Evolutionary conservation across 2,329 filamentous ascomycete genomes (phyloP), one percentile per base, ranked within the genome.

Genomic region (Elsinoe australis): DNA sequence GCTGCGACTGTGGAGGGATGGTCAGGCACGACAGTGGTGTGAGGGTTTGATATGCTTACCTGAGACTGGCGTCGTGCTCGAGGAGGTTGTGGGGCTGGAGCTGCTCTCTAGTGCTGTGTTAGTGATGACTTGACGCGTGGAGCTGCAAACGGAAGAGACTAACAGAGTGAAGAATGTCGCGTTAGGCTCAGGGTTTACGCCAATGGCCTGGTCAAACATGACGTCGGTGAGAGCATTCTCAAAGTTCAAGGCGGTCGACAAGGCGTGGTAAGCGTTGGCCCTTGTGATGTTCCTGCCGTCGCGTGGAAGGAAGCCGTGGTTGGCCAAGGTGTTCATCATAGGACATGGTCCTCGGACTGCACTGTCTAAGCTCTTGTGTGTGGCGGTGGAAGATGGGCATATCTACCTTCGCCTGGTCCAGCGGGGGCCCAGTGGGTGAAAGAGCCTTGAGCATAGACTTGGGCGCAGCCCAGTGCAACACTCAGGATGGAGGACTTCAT

Each of bases 301-400:
- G 29, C 51, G 49, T 12, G 49, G 46, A n/a, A 61, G 51, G 46
- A 55, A 59, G 18, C 52, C 54, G 32, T 59, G 57, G 35, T 59
- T 59, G 5, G 58, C 56, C 4, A 55, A 45, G 9, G 54, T 54
- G 34, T 58, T 58, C 18, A 58, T 33, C 22, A 53, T 56, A 10
- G 56, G 56, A 38, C 58, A 60, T 22, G 58, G 53, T 10, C 57
- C 57, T n/a, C 57, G 53, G 21, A 65, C 36, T 41, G 12, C 19
- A 26, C 6, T 15, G 22, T 18, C 19, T 2, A 31, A 5, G 5
- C 10, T 24, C 14, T 17, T 14, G 17, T 8, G 8, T 5, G 2
- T n/a, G 18, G 6, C 10, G 17, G n/a, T 6, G 8, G 21, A 22
- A 26, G 22, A 15, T n/a, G n/a, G 9, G 2, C 36, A 32, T 31